Percentiles rank a stretch among this genome's conserved stretches.
phyloP scores from a whole-genome alignment of 1,284 basidiomycete genomes.

The Papiliotrema laurentii region DNA sequence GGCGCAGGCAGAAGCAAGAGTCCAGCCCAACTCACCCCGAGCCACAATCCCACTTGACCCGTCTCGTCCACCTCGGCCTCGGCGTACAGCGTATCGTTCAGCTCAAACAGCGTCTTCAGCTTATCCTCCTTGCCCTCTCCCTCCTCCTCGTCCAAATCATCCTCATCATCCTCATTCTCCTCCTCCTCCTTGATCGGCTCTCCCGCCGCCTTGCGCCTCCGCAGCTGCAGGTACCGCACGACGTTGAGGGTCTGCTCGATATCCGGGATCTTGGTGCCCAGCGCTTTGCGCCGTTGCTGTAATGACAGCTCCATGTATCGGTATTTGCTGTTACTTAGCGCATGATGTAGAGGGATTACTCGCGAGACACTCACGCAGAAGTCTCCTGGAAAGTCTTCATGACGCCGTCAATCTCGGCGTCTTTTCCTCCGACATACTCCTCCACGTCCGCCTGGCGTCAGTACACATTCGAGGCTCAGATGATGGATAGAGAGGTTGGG shows the following conservation, averaged over 20 bases:
- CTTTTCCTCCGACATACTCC: slow-evolving; percentile 74
- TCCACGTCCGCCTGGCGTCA: slow-evolving; percentile 70
- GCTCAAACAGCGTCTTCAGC: slow-evolving; percentile 82
- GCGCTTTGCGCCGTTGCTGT: slow-evolving; percentile 67
- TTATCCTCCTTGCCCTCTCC: slow-evolving; percentile 52
- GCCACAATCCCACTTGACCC: slow-evolving; percentile 89
- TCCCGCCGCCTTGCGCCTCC: slow-evolving; percentile 54
- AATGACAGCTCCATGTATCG: slow-evolving; percentile 94
- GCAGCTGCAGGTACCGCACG: slow-evolving; percentile 74
- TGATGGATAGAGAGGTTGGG: no score
- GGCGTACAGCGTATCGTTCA: slow-evolving; percentile 92
- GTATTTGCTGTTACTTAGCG: slow-evolving; percentile 69
- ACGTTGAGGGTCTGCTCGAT: slow-evolving; percentile 89
- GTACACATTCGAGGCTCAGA: no score
- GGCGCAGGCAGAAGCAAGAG: no score
- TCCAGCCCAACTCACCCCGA: slow-evolving; percentile 71
- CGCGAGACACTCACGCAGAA: slow-evolving; percentile 63
- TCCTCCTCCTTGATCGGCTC: slow-evolving; percentile 40
- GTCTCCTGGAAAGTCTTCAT: slow-evolving; percentile 87
- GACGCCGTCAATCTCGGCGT: slow-evolving; percentile 71
- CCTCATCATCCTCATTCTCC: slow-evolving; percentile 48
- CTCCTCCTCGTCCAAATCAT: slow-evolving; percentile 53
- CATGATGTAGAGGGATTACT: slow-evolving; percentile 26
- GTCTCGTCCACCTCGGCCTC: slow-evolving; percentile 83
- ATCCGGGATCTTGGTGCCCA: slow-evolving; percentile 95